Conservation (phyloP, 257 asterid genomes). For the Salvia hispanica region DNA sequence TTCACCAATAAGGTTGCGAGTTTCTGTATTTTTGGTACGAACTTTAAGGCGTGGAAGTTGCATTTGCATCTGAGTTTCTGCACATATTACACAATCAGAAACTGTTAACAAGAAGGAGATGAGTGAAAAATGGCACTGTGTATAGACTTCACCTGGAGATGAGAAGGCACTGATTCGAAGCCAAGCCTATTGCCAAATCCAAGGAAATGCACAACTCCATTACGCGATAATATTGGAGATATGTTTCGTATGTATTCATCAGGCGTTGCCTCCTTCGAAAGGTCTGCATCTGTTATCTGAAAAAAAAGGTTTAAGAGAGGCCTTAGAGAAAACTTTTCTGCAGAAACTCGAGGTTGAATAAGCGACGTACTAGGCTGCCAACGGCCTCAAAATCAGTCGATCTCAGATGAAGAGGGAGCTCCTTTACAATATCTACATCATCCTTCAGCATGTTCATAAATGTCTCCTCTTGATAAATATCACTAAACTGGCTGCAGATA, state of each 20-base stretch:
- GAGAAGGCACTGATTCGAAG: conserved; percentile 72
- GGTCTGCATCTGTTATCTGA: conserved; percentile 89
- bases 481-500: conserved; percentile 74
- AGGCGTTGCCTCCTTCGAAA: conserved; percentile 87
- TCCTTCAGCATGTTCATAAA: conserved; percentile 60
- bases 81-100: conserved; percentile 2
- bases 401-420: conserved; percentile 67
- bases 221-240: conserved; percentile 63
- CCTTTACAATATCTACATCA: conserved; percentile 66
- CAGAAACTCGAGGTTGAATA: conserved; percentile 8
- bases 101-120: too few relatives aligned
- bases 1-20: too few relatives aligned
- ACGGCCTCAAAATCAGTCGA: conserved; percentile 68
- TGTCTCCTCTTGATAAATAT: conserved; percentile 80
- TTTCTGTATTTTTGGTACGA: conserved; percentile 2
- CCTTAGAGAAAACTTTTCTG: conserved; percentile 13
- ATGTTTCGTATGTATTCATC: conserved; percentile 62
- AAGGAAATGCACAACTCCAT: conserved; percentile 82
- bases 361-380: conserved; percentile 71
- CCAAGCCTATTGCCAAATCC: conserved; percentile 96
- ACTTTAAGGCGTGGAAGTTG: conserved; percentile 88
- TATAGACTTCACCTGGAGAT: conserved; percentile 62
- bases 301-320: conserved; percentile 29
- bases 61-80: conserved; percentile 95
- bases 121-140: not conserved